These are phyloP conservation scores for Talaromyces sp. DNA, from an alignment of 2,329 filamentous ascomycete genomes.

Conservation along the genomic window DNA sequence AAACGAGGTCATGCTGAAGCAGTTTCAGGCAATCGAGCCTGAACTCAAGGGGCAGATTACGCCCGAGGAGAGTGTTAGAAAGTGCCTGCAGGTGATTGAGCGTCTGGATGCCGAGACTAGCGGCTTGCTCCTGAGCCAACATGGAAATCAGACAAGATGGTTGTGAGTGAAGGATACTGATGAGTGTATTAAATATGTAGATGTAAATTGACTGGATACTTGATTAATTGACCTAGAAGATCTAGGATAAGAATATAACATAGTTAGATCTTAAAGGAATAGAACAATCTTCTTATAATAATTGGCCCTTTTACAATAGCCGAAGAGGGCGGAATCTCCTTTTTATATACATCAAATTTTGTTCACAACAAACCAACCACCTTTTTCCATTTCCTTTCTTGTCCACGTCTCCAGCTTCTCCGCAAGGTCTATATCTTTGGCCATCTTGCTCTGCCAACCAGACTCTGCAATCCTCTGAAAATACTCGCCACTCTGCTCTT, in stretches of 20 bases:
- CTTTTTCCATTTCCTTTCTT: constrained; percentile 4
- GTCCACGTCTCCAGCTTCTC: constrained; percentile 6
- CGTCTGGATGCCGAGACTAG: constrained; percentile 17
- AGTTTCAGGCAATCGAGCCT: constrained; percentile 16
- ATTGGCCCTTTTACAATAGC: no score
- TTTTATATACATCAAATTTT: no score
- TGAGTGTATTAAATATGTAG: no score
- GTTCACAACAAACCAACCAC: background rate
- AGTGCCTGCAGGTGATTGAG: constrained; percentile 20
- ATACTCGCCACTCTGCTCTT: constrained; percentile 4
- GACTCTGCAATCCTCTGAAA: constrained; percentile 7
- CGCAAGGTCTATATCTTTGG: constrained; percentile 2
- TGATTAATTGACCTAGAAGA: no score
- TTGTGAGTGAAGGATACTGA: background rate
- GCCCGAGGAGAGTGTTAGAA: constrained; percentile 21
- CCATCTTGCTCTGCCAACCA: constrained; percentile 7
- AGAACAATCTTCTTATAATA: no score
- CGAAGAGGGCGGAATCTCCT: no score
- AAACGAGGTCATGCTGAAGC: constrained; percentile 14
- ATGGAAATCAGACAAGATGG: constrained; percentile 25
- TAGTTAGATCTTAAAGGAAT: no score
- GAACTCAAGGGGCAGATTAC: constrained; percentile 18
- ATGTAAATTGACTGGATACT: no score
- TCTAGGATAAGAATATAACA: no score
- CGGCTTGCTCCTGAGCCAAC: constrained; percentile 19